Conservation (phyloP, 768 basidiomycete genomes). For the Lactarius indigo region DNA sequence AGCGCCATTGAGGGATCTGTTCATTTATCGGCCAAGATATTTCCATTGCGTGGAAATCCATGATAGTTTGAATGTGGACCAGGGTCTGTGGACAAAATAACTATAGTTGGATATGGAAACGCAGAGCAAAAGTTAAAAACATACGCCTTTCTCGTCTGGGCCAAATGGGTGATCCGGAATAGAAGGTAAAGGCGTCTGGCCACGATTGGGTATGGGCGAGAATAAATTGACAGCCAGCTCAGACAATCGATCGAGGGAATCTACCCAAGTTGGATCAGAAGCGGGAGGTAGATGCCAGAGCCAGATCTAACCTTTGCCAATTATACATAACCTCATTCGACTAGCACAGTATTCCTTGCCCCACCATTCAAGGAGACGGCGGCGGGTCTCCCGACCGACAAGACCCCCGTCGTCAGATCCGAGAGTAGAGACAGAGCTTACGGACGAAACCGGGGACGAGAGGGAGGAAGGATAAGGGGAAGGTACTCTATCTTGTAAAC, state of each 20-base stretch:
- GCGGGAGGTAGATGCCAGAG: constrained; percentile 3
- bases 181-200: constrained; percentile 55
- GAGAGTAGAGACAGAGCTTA: constrained; percentile 44
- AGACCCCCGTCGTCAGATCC: constrained; percentile 60
- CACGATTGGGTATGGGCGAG: constrained; percentile 66
- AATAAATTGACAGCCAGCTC: constrained; percentile 61
- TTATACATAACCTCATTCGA: constrained; percentile 74
- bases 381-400: constrained; percentile 75
- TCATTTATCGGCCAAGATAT: constrained; percentile 75
- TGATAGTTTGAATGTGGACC: constrained; percentile 84
- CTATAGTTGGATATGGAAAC: not conserved
- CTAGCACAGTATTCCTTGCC: constrained; percentile 73
- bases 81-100: constrained; percentile 50
- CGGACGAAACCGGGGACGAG: constrained; percentile 59
- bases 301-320: constrained; percentile 64
- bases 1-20: constrained; percentile 68
- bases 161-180: constrained; percentile 76
- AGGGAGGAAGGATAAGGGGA: constrained; percentile 40
- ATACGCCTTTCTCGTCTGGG: constrained; percentile 62
- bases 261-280: constrained; percentile 37
- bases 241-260: constrained; percentile 71
- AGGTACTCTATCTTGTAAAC: constrained; percentile 27
- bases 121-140: constrained; percentile 30
- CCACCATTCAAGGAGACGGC: constrained; percentile 86
- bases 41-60: constrained; percentile 81